Conservation (phyloP, 169 alveolate genomes). For the Plasmodium coatneyi region DNA sequence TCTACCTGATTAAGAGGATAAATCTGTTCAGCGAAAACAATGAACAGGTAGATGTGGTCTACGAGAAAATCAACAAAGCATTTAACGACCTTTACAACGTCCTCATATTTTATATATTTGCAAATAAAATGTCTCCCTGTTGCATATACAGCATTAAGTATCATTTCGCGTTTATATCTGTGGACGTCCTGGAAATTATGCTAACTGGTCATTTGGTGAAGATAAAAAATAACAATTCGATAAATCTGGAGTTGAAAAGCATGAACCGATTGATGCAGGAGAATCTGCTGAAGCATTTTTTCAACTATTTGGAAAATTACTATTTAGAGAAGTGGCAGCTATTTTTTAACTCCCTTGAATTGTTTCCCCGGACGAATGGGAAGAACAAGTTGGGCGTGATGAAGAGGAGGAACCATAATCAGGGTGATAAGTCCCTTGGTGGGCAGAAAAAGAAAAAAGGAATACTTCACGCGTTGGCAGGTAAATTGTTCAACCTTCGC, state of each 20-base stretch:
- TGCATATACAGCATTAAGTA: slow-evolving; percentile 46
- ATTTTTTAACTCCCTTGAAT: neutral
- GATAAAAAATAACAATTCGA: slow-evolving; percentile 57
- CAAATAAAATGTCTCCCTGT: slow-evolving; percentile 51
- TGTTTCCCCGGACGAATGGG: neutral
- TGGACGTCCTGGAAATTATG: slow-evolving; percentile 67
- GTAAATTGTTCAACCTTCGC: neutral
- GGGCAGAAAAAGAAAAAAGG: neutral
- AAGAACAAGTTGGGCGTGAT: neutral
- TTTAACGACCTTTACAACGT: slow-evolving; percentile 53
- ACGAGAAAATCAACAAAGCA: slow-evolving; percentile 61
- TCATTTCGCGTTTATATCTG: slow-evolving; percentile 27
- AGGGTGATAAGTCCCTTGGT: neutral
- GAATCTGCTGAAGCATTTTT: slow-evolving; percentile 52
- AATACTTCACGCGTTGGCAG: neutral
- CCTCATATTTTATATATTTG: slow-evolving; percentile 39
- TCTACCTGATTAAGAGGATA: slow-evolving; percentile 62
- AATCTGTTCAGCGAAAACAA: slow-evolving; percentile 59
- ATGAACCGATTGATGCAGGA: slow-evolving; percentile 52
- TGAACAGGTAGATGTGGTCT: slow-evolving; percentile 48
- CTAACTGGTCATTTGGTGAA: slow-evolving; percentile 70
- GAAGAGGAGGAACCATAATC: neutral
- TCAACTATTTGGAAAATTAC: slow-evolving; percentile 69
- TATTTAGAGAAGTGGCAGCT: slow-evolving; percentile 48
- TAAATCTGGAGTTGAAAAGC: slow-evolving; percentile 30